A percentile compares a stretch with the other conserved stretches of the same genome.
These are phyloP conservation scores for Xylaria bambusicola DNA, from an alignment of 495 filamentous ascomycete species.

Conservation along the genomic window DNA sequence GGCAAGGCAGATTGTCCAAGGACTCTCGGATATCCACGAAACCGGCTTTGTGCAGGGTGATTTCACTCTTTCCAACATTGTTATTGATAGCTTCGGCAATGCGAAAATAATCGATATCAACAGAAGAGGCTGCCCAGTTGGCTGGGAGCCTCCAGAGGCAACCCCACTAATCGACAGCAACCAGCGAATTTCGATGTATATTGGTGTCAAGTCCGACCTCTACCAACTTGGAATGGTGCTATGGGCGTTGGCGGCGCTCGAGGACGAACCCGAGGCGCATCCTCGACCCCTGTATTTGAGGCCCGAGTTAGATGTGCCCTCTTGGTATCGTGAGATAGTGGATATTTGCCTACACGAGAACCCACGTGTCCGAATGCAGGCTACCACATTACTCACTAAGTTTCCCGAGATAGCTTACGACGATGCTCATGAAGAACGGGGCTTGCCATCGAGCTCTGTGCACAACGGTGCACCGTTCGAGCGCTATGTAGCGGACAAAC, in stretches of 20 bases:
- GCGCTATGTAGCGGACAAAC: constrained; percentile 35
- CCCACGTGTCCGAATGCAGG: constrained; percentile 46
- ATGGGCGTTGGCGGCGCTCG: constrained; percentile 84
- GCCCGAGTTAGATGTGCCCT: constrained; percentile 42
- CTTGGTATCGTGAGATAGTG: constrained; percentile 47
- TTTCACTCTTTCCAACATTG: constrained; percentile 96
- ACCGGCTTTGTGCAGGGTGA: constrained; percentile 97
- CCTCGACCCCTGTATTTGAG: constrained; percentile 64
- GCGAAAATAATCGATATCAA: constrained; percentile 99
- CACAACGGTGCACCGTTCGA: constrained; percentile 35
- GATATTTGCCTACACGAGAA: constrained; percentile 47
- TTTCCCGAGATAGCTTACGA: constrained; percentile 41
- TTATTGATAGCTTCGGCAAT: constrained; percentile 80
- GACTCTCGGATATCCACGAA: constrained; percentile 91
- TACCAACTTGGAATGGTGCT: constrained; percentile 97
- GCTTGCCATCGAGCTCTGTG: constrained; percentile 33
- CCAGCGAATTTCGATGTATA: constrained; percentile 95
- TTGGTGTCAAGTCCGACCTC: constrained; percentile 95
- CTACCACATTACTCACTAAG: constrained; percentile 39
- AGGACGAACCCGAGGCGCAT: constrained; percentile 86
- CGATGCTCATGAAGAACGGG: constrained; percentile 24
- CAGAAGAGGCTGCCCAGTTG: constrained; percentile 89
- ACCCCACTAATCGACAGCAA: constrained; percentile 83
- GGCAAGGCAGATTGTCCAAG: constrained; percentile 90
- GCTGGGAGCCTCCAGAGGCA: constrained; percentile 97